Conservation (phyloP, 257 asterid species). For the Solanum bulbocastanum region DNA sequence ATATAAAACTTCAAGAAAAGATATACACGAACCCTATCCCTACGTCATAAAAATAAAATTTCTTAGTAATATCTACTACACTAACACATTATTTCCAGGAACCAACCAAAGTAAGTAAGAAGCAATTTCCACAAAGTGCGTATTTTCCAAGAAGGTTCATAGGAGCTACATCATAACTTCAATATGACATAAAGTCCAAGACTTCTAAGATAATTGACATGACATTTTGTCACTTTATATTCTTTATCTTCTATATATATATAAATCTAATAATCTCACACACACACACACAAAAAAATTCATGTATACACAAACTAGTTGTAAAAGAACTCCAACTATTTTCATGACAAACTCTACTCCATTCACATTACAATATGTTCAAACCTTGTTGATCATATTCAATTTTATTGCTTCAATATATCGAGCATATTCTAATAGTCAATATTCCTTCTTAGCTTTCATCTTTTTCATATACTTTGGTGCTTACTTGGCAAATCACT, state of each 20-base stretch:
- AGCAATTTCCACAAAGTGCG: neutral
- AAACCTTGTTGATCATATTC: neutral
- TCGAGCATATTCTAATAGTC: neutral
- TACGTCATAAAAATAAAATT: no score
- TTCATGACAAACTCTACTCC: neutral
- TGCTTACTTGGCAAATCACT: neutral
- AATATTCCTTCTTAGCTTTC: neutral
- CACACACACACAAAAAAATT: neutral
- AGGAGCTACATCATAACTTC: neutral
- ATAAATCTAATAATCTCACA: no score
- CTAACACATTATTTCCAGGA: neutral
- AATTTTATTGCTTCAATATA: neutral
- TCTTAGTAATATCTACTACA: neutral
- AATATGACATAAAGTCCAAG: neutral
- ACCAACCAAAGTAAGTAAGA: neutral
- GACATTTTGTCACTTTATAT: neutral
- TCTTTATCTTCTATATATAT: neutral
- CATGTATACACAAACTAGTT: neutral
- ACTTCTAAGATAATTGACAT: neutral
- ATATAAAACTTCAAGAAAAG: no score
- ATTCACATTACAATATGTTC: neutral
- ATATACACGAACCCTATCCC: no score
- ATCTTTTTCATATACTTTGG: neutral
- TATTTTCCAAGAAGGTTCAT: neutral
- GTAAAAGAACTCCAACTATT: neutral